A percentile compares a stretch with the other conserved stretches of the same genome.
Evolutionary conservation across 1,284 basidiomycete genomes (phyloP).

Genomic region (Ganoderma boninense): DNA sequence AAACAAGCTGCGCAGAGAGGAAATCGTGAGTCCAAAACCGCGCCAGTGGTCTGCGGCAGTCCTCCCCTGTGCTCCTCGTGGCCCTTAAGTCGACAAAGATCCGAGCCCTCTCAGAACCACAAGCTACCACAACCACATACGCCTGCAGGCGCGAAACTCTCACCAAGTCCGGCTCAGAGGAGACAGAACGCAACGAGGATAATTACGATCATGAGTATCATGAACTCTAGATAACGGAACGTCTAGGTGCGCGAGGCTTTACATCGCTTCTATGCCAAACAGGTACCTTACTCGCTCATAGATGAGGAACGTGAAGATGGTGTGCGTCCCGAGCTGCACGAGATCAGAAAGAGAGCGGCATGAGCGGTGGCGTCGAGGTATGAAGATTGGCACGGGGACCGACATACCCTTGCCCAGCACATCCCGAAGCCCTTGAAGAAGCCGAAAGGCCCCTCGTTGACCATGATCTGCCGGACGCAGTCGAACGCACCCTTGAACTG

Average conservation of each 20-base stretch:
- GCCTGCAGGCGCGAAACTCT: too few species aligned
- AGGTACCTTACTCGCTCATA: slow-evolving; percentile 44
- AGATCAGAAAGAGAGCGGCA: too few species aligned
- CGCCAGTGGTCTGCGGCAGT: too few species aligned
- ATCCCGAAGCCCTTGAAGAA: slow-evolving; percentile 51
- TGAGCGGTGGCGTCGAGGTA: background rate
- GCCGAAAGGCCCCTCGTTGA: slow-evolving; percentile 45
- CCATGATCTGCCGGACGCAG: slow-evolving; percentile 43
- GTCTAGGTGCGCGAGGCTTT: background rate
- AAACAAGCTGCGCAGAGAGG: too few species aligned
- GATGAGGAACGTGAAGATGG: slow-evolving; percentile 46
- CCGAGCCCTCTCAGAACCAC: too few species aligned
- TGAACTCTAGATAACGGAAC: background rate
- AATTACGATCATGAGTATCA: background rate
- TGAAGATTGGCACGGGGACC: background rate
- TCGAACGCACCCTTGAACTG: slow-evolving; percentile 42
- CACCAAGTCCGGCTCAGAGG: background rate
- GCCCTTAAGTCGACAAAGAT: too few species aligned
- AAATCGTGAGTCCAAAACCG: too few species aligned
- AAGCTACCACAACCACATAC: too few species aligned
- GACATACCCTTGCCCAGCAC: slow-evolving; percentile 50
- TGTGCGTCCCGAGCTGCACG: slow-evolving; percentile 46
- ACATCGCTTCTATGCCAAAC: slow-evolving; percentile 48
- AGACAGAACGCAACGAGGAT: background rate
- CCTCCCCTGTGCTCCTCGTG: too few species aligned